Evolutionary conservation across 305 asterid genomes (phyloP).

Genomic region (Solanum hybrid): DNA sequence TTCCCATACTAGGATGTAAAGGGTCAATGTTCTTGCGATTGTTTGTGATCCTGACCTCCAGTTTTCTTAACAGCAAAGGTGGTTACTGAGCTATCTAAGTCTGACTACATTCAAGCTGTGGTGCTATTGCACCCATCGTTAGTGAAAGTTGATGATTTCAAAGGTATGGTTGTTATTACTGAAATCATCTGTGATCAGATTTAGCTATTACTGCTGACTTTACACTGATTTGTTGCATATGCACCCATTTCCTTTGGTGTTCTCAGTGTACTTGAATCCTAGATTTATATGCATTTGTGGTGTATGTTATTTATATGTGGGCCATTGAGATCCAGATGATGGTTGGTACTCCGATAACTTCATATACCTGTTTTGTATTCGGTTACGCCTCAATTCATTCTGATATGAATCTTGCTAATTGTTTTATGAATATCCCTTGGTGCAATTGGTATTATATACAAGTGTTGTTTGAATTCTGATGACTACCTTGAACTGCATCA

Average conservation of each 20-base stretch:
- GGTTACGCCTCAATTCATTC: not conserved
- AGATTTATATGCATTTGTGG: not conserved
- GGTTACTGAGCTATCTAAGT: conserved; percentile 33
- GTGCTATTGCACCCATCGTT: conserved; percentile 47
- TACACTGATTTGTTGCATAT: not conserved
- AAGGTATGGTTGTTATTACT: conserved; percentile 23
- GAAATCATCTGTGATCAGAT: not conserved
- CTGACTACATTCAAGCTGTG: conserved; percentile 39
- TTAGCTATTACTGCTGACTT: not conserved
- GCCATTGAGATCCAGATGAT: not conserved
- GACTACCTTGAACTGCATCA: not conserved
- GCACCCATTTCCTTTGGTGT: not conserved
- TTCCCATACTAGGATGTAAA: not conserved
- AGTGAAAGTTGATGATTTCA: conserved; percentile 39
- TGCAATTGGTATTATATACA: not conserved
- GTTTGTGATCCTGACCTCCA: not conserved
- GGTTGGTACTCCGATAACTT: not conserved
- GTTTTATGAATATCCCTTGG: not conserved
- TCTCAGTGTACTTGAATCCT: not conserved
- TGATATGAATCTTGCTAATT: not conserved
- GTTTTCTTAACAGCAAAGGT: conserved; percentile 40
- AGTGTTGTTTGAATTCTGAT: not conserved
- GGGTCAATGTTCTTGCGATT: not conserved
- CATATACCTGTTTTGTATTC: not conserved
- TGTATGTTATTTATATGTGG: not conserved